These are phyloP conservation scores for Agaricus blazei DNA, from an alignment of 768 basidiomycete species.

Conservation along the genomic window DNA sequence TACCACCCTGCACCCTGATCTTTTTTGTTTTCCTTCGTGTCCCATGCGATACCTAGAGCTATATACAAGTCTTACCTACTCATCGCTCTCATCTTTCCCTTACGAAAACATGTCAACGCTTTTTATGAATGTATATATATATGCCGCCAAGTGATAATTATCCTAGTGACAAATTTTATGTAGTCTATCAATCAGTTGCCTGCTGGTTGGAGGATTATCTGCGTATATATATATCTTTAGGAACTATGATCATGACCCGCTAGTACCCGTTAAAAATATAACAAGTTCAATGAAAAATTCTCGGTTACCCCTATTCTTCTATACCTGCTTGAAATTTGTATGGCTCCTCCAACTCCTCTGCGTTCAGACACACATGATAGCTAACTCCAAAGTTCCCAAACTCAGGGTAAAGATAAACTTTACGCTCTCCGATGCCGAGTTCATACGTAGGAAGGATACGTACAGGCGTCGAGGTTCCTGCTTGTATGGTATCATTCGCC, in stretches of 20 bases:
- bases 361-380: neutral
- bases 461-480: neutral
- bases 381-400: neutral
- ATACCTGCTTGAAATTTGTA: neutral
- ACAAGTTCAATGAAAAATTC: neutral
- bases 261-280: neutral
- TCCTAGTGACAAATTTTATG: neutral
- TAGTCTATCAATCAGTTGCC: neutral
- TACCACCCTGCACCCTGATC: neutral
- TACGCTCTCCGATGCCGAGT: neutral
- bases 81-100: neutral
- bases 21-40: neutral
- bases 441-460: neutral
- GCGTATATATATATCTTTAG: neutral
- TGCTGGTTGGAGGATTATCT: neutral
- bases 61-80: neutral
- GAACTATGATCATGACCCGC: neutral
- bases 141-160: neutral
- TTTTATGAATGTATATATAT: neutral
- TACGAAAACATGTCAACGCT: neutral
- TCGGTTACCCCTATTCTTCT: neutral
- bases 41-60: neutral
- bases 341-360: constrained; percentile 4
- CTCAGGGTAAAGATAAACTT: constrained; percentile 5
- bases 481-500: no score